These are phyloP conservation scores for Tuber aestivum DNA, from an alignment of 495 filamentous ascomycete genomes.

Conservation along the genomic window DNA sequence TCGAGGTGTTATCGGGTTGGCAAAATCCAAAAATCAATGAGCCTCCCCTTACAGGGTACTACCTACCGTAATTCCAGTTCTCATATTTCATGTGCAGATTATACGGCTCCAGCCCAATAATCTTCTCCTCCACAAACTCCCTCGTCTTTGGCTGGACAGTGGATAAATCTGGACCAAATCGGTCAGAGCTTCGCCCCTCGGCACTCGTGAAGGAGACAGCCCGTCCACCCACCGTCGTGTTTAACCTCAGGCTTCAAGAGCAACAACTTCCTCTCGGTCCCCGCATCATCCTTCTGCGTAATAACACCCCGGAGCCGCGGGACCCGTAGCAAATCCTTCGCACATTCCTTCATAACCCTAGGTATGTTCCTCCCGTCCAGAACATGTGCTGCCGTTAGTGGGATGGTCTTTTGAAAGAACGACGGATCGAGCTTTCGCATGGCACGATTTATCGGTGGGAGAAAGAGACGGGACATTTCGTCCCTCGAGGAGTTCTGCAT, in stretches of 20 bases:
- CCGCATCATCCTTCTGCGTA: slow-evolving; percentile 50
- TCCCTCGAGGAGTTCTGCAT: slow-evolving; percentile 6
- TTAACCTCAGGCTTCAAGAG: slow-evolving; percentile 66
- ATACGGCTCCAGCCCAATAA: slow-evolving; percentile 65
- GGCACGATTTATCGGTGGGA: slow-evolving; percentile 74
- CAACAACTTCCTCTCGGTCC: slow-evolving; percentile 60
- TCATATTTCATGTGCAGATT: slow-evolving; percentile 70
- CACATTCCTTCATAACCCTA: slow-evolving; percentile 56
- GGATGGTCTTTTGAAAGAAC: slow-evolving; percentile 69
- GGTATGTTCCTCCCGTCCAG: slow-evolving; percentile 66
- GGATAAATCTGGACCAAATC: slow-evolving; percentile 54
- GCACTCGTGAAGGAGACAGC: slow-evolving; percentile 18
- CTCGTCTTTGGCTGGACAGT: slow-evolving; percentile 68
- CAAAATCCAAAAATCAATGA: slow-evolving; percentile 13
- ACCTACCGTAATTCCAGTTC: slow-evolving; percentile 74
- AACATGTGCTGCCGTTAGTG: slow-evolving; percentile 71
- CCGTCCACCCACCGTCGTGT: slow-evolving; percentile 53
- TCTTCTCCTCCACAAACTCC: slow-evolving; percentile 60
- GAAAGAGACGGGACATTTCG: slow-evolving; percentile 52
- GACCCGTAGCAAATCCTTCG: slow-evolving; percentile 57
- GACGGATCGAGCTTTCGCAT: slow-evolving; percentile 73
- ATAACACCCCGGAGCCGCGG: slow-evolving; percentile 54
- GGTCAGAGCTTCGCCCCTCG: slow-evolving; percentile 7
- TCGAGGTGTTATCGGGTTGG: not conserved
- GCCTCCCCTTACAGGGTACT: not conserved